Evolutionary conservation across 805 yeast species (phyloP).

Genomic region (Candida arabinofermentans): DNA sequence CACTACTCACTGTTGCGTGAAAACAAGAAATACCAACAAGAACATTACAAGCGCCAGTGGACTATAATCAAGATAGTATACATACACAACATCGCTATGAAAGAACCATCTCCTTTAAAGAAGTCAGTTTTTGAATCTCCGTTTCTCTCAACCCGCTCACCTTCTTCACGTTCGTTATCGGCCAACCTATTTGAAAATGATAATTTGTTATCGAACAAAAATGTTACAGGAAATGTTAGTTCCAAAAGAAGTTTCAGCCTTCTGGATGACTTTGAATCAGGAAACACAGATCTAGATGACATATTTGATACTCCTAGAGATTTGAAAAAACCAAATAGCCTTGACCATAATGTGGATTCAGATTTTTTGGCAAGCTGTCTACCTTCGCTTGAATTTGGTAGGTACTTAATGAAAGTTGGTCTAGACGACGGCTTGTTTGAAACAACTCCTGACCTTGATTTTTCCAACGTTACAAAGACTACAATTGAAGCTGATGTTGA

Average conservation of each 20-base stretch:
- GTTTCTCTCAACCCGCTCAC: constrained; percentile 12
- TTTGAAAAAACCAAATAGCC: too few relatives aligned
- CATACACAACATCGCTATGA: constrained; percentile 9
- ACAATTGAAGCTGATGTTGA: constrained; percentile 15
- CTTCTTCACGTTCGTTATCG: not conserved
- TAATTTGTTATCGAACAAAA: not conserved
- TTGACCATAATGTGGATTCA: not conserved
- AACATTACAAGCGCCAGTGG: too few relatives aligned
- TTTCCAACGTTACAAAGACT: constrained; percentile 17
- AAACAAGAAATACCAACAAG: too few relatives aligned
- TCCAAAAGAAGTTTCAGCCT: constrained; percentile 12
- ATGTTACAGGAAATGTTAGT: constrained; percentile 2
- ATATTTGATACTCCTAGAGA: constrained; percentile 3
- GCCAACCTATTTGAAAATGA: constrained; percentile 4
- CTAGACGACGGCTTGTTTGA: constrained; percentile 11
- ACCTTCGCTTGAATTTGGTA: constrained; percentile 24
- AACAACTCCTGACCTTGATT: constrained; percentile 18
- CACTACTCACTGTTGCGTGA: too few relatives aligned
- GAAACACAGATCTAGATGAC: constrained; percentile 22
- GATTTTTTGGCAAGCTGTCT: not conserved
- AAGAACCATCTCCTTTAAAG: constrained; percentile 9
- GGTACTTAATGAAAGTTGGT: constrained; percentile 20
- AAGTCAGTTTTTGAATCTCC: constrained; percentile 21
- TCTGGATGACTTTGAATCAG: constrained; percentile 28
- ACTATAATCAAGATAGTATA: too few relatives aligned